Evolutionary conservation across 441 rosid genomes (phyloP).

Genomic region (Aleurites moluccanus): DNA sequence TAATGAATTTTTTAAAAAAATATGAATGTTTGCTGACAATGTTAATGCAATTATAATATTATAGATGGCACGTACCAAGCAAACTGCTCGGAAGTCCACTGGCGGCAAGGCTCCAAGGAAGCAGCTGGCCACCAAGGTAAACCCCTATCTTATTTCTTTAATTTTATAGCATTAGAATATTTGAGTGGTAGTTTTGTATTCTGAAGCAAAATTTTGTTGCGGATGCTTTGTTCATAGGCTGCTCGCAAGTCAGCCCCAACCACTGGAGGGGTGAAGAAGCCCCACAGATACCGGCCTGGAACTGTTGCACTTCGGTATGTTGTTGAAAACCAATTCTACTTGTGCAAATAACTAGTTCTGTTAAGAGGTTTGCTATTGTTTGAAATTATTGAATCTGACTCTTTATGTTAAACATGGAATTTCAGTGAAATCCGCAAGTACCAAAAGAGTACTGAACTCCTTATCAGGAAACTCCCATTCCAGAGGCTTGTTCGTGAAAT

Average conservation of each 20-base stretch:
- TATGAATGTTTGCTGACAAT: no score
- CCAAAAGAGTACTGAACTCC: conserved; percentile 63
- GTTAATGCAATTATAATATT: not conserved
- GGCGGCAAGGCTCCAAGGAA: conserved; percentile 69
- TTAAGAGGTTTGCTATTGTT: not conserved
- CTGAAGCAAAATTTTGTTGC: not conserved
- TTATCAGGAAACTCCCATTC: conserved; percentile 62
- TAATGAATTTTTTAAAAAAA: no score
- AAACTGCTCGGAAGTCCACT: conserved; percentile 64
- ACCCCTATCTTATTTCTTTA: not conserved
- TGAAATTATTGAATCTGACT: not conserved
- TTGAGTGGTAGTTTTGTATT: not conserved
- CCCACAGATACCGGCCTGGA: conserved; percentile 64
- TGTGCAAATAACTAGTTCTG: not conserved
- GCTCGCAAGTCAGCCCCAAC: conserved; percentile 68
- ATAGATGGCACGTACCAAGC: conserved; percentile 70
- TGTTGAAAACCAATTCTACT: not conserved
- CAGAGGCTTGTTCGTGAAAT: conserved; percentile 69
- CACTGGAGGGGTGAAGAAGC: conserved; percentile 76
- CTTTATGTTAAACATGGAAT: not conserved
- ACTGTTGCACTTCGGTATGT: conserved; percentile 63
- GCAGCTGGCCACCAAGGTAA: conserved; percentile 67
- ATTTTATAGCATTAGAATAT: not conserved
- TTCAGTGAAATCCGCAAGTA: conserved; percentile 55
- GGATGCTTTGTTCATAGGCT: conserved; percentile 28